Percentiles rank a stretch among this genome's conserved stretches.
These are phyloP conservation scores for Paracorniculantispora psalliotae DNA, from an alignment of 2,329 filamentous ascomycete species.

Conservation along the genomic window DNA sequence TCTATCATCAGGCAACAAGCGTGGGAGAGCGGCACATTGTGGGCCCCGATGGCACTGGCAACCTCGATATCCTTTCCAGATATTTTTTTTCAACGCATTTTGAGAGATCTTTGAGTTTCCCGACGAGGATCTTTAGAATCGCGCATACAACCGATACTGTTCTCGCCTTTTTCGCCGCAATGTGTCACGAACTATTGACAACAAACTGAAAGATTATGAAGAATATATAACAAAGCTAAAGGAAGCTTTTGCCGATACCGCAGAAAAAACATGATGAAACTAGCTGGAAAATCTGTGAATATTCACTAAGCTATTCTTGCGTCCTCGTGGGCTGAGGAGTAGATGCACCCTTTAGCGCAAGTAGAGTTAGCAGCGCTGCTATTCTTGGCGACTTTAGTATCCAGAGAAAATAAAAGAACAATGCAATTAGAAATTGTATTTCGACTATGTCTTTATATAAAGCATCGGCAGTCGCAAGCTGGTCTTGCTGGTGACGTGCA, in stretches of 20 bases:
- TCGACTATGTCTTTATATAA: no score
- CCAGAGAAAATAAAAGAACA: no score
- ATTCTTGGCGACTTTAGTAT: no score
- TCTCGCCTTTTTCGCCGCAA: not conserved
- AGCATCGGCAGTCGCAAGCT: no score
- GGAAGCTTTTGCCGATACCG: not conserved
- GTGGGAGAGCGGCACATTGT: not conserved
- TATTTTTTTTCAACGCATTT: not conserved
- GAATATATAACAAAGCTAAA: not conserved
- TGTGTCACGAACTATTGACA: not conserved
- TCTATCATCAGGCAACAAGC: not conserved
- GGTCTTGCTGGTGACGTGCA: no score
- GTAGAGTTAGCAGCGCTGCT: no score
- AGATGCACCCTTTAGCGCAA: no score
- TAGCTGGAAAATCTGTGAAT: no score
- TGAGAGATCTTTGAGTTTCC: not conserved
- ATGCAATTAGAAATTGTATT: no score
- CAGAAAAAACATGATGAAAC: no score
- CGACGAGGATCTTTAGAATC: not conserved
- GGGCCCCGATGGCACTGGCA: not conserved
- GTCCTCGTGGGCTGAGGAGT: no score
- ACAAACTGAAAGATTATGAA: not conserved
- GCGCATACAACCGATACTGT: not conserved
- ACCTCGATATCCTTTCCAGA: not conserved
- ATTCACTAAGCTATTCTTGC: no score